Conservation (phyloP, 2,329 filamentous ascomycete species). For the Colletotrichum sansevieriae region DNA sequence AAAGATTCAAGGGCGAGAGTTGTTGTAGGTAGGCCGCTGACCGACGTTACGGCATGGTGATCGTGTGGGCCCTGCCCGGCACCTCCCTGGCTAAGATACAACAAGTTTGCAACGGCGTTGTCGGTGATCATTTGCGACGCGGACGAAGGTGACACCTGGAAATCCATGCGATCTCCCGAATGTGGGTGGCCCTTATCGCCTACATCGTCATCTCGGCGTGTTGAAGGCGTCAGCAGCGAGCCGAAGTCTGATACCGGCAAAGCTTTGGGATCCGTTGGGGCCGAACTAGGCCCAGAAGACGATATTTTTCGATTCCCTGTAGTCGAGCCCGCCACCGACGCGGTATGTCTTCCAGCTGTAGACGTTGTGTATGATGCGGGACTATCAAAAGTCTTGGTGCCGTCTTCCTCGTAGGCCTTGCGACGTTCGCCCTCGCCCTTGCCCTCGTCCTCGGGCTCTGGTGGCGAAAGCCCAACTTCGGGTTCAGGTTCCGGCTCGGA, state of each 20-base stretch:
- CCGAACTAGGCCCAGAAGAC: slow-evolving; percentile 17
- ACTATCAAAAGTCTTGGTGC: slow-evolving; percentile 23
- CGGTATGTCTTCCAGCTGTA: slow-evolving; percentile 22
- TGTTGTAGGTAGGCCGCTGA: slow-evolving; percentile 22
- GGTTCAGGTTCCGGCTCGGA: slow-evolving; percentile 28
- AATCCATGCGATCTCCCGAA: slow-evolving; percentile 11
- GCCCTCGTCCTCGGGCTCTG: neutral
- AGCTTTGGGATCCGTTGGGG: slow-evolving; percentile 7
- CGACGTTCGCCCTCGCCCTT: neutral
- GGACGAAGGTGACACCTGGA: slow-evolving; percentile 42
- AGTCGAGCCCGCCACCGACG: slow-evolving; percentile 18
- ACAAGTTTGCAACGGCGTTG: slow-evolving; percentile 52
- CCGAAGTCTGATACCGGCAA: slow-evolving; percentile 2
- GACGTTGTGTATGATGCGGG: slow-evolving; percentile 31
- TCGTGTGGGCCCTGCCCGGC: slow-evolving; percentile 1
- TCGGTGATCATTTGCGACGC: slow-evolving; percentile 49
- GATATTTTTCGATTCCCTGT: slow-evolving; percentile 20
- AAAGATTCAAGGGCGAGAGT: slow-evolving; percentile 34
- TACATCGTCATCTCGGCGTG: slow-evolving; percentile 19
- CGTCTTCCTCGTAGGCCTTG: slow-evolving; percentile 6
- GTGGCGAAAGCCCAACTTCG: neutral
- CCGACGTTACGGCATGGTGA: slow-evolving; percentile 1
- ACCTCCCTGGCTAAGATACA: slow-evolving; percentile 52
- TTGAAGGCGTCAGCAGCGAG: slow-evolving; percentile 17
- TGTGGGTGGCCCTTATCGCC: slow-evolving; percentile 21